Percentiles rank a stretch among this genome's conserved stretches.
Evolutionary conservation across 495 filamentous ascomycete genomes (phyloP).

Genomic region (Daldinia grandis): DNA sequence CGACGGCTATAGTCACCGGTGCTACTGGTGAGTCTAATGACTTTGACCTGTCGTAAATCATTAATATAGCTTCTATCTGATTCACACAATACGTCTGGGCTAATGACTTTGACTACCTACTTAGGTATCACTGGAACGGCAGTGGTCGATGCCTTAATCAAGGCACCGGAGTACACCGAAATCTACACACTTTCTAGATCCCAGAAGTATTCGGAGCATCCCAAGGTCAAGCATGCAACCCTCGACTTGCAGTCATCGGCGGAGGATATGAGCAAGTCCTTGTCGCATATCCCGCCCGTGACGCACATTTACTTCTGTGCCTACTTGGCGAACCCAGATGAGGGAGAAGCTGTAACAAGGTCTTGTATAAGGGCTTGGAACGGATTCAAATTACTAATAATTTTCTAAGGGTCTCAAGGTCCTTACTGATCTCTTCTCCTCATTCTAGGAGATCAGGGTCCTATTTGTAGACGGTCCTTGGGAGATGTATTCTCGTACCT

Average conservation of each 20-base stretch:
- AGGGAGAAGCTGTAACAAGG: no score
- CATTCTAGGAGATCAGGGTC: no score
- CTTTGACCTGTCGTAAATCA: neutral
- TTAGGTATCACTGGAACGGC: conserved; percentile 59
- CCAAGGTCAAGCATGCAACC: conserved; percentile 55
- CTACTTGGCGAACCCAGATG: conserved; percentile 55
- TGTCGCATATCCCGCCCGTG: conserved; percentile 53
- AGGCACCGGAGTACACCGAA: conserved; percentile 50
- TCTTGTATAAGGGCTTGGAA: no score
- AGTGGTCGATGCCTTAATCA: conserved; percentile 53
- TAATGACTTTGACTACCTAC: neutral
- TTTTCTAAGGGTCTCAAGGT: no score
- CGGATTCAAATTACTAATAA: no score
- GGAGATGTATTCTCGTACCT: no score
- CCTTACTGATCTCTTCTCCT: no score
- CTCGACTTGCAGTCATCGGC: conserved; percentile 56
- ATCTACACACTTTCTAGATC: conserved; percentile 58
- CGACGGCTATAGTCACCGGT: conserved; percentile 13
- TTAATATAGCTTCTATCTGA: neutral
- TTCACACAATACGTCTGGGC: neutral
- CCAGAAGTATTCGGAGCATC: conserved; percentile 50
- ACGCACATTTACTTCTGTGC: conserved; percentile 60
- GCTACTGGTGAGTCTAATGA: conserved; percentile 10
- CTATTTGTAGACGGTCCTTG: no score
- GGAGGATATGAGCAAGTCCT: conserved; percentile 53